These are phyloP conservation scores for Cylindrotheca closterium DNA, from an alignment of 108 stramenopile genomes.

Conservation along the genomic window DNA sequence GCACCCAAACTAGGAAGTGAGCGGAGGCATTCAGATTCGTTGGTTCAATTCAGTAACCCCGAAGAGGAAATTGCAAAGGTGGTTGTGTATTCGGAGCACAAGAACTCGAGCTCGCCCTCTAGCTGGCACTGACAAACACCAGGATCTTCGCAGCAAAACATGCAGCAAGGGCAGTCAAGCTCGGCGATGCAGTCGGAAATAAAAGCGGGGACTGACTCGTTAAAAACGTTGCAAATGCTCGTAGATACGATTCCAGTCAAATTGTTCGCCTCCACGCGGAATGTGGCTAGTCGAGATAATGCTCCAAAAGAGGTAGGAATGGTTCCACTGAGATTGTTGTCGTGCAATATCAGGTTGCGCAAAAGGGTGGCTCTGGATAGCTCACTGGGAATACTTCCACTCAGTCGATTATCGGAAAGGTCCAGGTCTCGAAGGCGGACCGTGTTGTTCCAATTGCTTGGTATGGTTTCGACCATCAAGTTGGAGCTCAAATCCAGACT, in stretches of 20 bases:
- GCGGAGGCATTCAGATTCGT: too few species aligned
- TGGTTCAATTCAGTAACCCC: too few species aligned
- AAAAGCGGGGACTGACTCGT: constrained; percentile 16
- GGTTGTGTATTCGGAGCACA: constrained; percentile 24
- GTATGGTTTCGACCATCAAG: constrained; percentile 12
- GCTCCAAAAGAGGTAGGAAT: constrained; percentile 22
- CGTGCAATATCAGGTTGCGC: constrained; percentile 7
- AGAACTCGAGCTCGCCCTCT: constrained; percentile 10
- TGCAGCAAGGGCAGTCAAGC: constrained; percentile 30
- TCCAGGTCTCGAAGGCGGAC: constrained; percentile 1
- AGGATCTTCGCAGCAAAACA: constrained; percentile 29
- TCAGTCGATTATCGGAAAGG: constrained; percentile 38
- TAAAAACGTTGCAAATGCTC: constrained; percentile 16
- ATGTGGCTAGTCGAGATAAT: constrained; percentile 1
- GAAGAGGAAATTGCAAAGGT: too few species aligned
- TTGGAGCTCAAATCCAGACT: constrained; percentile 23
- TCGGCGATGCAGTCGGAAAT: constrained; percentile 20
- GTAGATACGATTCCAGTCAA: constrained; percentile 15
- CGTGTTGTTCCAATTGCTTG: constrained; percentile 13
- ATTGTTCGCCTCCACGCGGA: constrained; percentile 27
- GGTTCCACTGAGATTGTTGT: constrained; percentile 24
- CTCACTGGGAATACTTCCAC: constrained; percentile 47
- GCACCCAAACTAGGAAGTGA: too few species aligned
- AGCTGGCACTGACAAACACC: constrained; percentile 26
- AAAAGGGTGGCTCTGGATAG: constrained; percentile 24